Base-by-base conservation (phyloP, 2,329 filamentous ascomycete species). In the Hypomyces perniciosus region DNA sequence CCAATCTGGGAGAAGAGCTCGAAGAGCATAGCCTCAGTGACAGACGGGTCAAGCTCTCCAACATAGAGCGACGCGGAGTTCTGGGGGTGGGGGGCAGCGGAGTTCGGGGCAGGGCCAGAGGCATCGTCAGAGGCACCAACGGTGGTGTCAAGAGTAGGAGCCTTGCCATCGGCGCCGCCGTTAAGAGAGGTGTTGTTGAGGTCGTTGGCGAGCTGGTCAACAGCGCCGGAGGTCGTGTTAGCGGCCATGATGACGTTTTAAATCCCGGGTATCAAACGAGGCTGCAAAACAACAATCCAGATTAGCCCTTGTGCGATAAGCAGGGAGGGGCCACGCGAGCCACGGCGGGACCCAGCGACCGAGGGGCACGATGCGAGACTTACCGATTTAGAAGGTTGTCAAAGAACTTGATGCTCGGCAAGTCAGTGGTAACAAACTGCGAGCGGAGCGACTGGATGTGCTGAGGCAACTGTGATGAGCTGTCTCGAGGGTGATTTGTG, bases 1-100 rank as follows among this genome's bases (percentile, higher is more conserved):
- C 93, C 93, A 68, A 99, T 99, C 75, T 95, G 93, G 55, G 93
- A 97, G 83, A 99, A 99, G 58, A 99, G 88, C 84, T 99, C 93
- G 75, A 97, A 99, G 67, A 99, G 90, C 93, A 99, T 99, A 62
- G 93, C 93, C 82, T 99, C 93, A 59, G 93, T 99, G 71, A 99
- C 93, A 56, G 90, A 93, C 63, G 89, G 84, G 72, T 99, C 93
- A 65, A 99, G 90, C 80, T 99, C 93, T 72, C 93, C 93, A 62
- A 99, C 93, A 72, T 99, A 99, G 70, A 99, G 90, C 54, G 93
- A 99, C 59, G 93, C 93, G 48, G 93, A 97, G 72, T 95, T 92
- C 71, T 90, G 88, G 67, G 91, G 88, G 69, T 88, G 87, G 60
- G 77, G 80, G 63, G 82, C 81, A 61, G 89, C 84, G 55, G 90